These are phyloP conservation scores for Yamadazyma olivae DNA, from an alignment of 805 yeast species.

Conservation along the genomic window DNA sequence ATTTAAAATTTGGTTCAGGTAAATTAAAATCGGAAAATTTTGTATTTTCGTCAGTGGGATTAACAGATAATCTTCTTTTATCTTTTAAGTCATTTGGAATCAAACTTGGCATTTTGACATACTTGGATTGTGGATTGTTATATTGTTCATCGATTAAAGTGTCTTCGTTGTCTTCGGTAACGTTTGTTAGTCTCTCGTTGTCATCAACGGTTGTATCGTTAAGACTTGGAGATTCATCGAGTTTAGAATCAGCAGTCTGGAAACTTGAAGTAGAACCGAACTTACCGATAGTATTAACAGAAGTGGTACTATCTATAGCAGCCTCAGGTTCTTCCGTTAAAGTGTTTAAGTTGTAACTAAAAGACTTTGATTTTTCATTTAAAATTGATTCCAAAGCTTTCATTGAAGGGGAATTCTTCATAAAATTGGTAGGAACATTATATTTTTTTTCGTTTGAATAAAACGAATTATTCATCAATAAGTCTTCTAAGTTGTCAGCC, in stretches of 20 bases:
- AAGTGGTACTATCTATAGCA: not conserved
- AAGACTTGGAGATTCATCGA: conserved; percentile 1
- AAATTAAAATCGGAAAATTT: not conserved
- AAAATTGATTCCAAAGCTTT: conserved; percentile 38
- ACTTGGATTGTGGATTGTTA: conserved; percentile 1
- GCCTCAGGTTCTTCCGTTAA: conserved; percentile 3
- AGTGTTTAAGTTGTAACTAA: conserved; percentile 11
- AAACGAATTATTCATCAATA: conserved; percentile 29
- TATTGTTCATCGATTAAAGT: conserved; percentile 20
- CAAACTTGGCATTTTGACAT: conserved; percentile 13
- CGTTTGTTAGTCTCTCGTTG: conserved; percentile 3
- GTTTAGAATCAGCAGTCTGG: conserved; percentile 11
- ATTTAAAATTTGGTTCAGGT: not conserved
- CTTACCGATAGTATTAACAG: not conserved
- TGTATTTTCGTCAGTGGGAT: not conserved
- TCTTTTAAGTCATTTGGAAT: conserved; percentile 10
- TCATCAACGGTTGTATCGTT: conserved; percentile 14
- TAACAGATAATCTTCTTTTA: not conserved
- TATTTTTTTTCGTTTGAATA: conserved; percentile 20
- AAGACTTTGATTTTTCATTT: conserved; percentile 17
- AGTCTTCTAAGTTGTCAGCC: conserved; percentile 22
- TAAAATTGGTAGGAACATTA: conserved; percentile 25
- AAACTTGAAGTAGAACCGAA: conserved; percentile 7
- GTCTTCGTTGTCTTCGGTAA: conserved; percentile 19
- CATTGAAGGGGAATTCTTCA: conserved; percentile 40